Base-by-base conservation (phyloP, 176 grass and related monocot genomes). In the Carex kokanica region DNA sequence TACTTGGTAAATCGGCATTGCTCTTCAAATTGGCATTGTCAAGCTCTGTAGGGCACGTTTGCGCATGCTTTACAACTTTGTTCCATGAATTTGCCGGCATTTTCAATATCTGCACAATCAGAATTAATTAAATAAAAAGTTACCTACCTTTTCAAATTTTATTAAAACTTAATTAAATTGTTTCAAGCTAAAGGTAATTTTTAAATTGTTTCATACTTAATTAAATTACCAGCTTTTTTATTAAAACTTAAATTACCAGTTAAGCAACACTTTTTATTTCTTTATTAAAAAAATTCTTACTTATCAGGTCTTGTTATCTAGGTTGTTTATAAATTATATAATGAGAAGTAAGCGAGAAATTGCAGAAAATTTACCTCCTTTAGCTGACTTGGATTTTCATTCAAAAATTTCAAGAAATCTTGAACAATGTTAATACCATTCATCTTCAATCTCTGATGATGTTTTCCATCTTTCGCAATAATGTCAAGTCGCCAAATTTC, bases 401-500 rank as follows among this genome's bases (percentile, higher is more conserved):
- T 25, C 56, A 24, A 67, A 23, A 64, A 13, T 52, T 64, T 8
- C 59, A 82, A 31, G 13, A 82, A 82, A 67, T 51, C 80, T 54
- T 32, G 38, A 53, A 82, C 61, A 66, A 5, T 34, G 40, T 82
- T 82, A 15, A 82, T 51, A 53, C 14, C 23, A 3, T 66, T 82
- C 1, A 25, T 15, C 80, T 82, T 65, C 80, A 82, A 82, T 66
- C 40, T 82, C 13, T 49, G 20, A 18, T 82, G 80, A 65, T 32
- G 67, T 43, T 18, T 67, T 82, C 80, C 80, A 25, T 82, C 80
- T 49, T 64, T 82, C 0, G 80, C 57, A 47, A 82, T 67, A 15
- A 0, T 32, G 12, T 82, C 43, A 17, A 82, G 80, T 16, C 80
- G 80, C 80, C 80, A 82, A 27, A 64, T 47, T 7, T 82, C 80